A percentile compares a stretch with the other conserved stretches of the same genome.
Conservation (phyloP, 1,139 yeast species). For the Debaryomycetaceae sp. region DNA sequence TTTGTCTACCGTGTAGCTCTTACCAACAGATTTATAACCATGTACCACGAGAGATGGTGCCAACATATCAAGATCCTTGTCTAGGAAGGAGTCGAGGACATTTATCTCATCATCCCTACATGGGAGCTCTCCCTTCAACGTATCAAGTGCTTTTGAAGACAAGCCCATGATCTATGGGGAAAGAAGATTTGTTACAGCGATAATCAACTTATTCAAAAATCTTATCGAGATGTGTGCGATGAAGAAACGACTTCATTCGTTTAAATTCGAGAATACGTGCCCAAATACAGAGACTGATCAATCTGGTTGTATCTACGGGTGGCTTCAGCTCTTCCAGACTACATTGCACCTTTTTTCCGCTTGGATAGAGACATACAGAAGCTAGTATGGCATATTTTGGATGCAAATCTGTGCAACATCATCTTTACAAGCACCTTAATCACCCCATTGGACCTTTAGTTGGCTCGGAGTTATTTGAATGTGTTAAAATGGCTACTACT, state of each 20-base stretch:
- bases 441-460: no score
- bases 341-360: no score
- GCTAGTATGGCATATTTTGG: no score
- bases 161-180: not conserved
- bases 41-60: conserved; percentile 32
- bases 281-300: no score
- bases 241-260: not conserved
- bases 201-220: conserved; percentile 5
- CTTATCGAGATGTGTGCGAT: not conserved
- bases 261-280: no score
- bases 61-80: conserved; percentile 18
- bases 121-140: conserved; percentile 6
- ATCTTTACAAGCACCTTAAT: no score
- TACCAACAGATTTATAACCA: conserved; percentile 43
- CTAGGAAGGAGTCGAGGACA: conserved; percentile 25
- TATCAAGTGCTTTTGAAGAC: conserved; percentile 1
- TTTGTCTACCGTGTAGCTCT: conserved; percentile 27
- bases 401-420: no score
- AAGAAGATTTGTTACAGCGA: not conserved
- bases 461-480: no score
- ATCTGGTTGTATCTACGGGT: no score
- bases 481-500: no score
- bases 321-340: no score
- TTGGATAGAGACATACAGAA: no score
- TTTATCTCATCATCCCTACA: conserved; percentile 26